Base-by-base conservation (phyloP, 352 stramenopile genomes). In the Nannochloropsis limnetica region DNA sequence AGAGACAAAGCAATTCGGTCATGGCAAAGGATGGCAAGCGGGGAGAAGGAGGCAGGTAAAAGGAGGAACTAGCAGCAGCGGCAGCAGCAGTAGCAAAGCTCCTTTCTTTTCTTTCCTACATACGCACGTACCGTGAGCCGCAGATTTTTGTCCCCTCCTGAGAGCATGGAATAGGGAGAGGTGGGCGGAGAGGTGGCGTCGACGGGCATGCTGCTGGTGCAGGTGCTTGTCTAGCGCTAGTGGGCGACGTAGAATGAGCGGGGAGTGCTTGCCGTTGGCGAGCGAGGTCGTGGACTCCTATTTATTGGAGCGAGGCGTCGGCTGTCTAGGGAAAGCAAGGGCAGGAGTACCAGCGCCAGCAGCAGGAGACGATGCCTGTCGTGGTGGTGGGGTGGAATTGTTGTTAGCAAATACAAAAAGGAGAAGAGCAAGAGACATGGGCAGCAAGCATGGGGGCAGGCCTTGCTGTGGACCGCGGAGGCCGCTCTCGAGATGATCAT, bases 81-180 rank as follows among this genome's bases (percentile, higher is more conserved):
- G 37, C n/a, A n/a, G n/a, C n/a, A n/a, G n/a, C n/a, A n/a, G n/a
- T n/a, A n/a, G n/a, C n/a, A 49, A 49, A 49, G 17, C 37, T 49
- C 37, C 37, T 49, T 49, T 49, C 37, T 20, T 49, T 49, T 49
- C 37, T 49, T n/a, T n/a, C n/a, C 37, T 49, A 6, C 37, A 49
- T 14, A 49, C 37, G 17, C 8, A 14, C 61, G 61, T 74, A 74
- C 61, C 61, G 61, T 74, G n/a, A 74, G n/a, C 61, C 61, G 61
- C 61, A 74, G 11, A 74, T 74, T 74, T 29, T 74, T 74, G 61
- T 74, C 61, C n/a, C 8, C 25, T 8, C 25, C 25, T 8, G 61
- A 14, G 8, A 74, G 61, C 20, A 74, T 23, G 61, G 61, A 74
- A 27, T 74, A 74, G 61, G n/a, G n/a, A 31, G 61, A 31, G 11